Percentiles rank a stretch among this genome's conserved stretches.
These are phyloP conservation scores for Aphanoascus verrucosus DNA, from an alignment of 2,329 filamentous ascomycete genomes.

Conservation along the genomic window DNA sequence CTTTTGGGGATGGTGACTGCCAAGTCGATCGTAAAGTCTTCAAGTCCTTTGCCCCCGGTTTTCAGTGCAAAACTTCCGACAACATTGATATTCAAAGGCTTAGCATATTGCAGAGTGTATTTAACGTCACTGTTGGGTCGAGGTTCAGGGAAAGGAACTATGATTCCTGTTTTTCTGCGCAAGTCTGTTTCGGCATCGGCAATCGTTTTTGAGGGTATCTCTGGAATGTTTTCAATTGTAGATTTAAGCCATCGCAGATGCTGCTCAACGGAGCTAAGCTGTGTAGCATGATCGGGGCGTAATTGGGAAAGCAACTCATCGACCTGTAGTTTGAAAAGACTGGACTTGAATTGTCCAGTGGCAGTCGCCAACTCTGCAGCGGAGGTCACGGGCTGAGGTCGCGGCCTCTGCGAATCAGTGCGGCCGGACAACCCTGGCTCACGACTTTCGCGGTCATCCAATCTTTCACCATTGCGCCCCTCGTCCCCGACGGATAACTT, in stretches of 20 bases:
- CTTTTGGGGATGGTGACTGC: constrained; percentile 70
- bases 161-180: constrained; percentile 53
- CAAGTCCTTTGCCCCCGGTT: constrained; percentile 57
- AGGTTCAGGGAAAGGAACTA: constrained; percentile 78
- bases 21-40: constrained; percentile 57
- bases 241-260: constrained; percentile 46
- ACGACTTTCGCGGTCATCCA: constrained; percentile 12
- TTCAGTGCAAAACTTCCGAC: constrained; percentile 76
- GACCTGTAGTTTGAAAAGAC: constrained; percentile 56
- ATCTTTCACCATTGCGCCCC: constrained; percentile 10
- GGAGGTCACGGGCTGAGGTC: constrained; percentile 12
- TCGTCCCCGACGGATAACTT: constrained; percentile 35
- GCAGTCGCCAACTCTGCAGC: constrained; percentile 29
- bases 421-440: constrained; percentile 14
- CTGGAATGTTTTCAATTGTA: constrained; percentile 47
- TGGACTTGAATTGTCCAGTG: constrained; percentile 53
- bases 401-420: constrained; percentile 11
- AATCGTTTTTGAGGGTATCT: constrained; percentile 43
- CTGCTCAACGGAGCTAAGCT: constrained; percentile 44
- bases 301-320: constrained; percentile 52
- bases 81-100: constrained; percentile 70
- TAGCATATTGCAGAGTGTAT: constrained; percentile 70
- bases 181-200: constrained; percentile 56
- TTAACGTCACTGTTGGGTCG: constrained; percentile 62
- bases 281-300: constrained; percentile 48